Percentiles rank a stretch among this genome's conserved stretches.
Evolutionary conservation across 73 alveolate species (phyloP).

Genomic region (Tetrahymena borealis): DNA sequence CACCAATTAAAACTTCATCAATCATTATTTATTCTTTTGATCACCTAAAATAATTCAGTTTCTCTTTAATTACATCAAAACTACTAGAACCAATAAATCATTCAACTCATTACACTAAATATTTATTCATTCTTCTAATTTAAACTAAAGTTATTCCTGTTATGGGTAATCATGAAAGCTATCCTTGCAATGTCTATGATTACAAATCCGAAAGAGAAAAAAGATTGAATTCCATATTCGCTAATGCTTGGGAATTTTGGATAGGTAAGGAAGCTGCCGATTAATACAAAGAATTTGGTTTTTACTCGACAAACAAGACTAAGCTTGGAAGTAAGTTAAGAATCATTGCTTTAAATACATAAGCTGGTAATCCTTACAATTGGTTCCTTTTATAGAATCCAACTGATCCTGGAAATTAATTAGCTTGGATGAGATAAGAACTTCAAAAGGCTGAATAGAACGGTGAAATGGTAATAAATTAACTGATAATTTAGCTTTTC

Average conservation of each 20-base stretch:
- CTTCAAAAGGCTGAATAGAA: constrained; percentile 7
- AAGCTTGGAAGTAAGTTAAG: constrained; percentile 4
- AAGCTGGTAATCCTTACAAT: constrained; percentile 39
- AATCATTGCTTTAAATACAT: constrained; percentile 28
- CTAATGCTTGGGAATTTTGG: constrained; percentile 41
- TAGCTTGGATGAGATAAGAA: constrained; percentile 17
- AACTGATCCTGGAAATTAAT: constrained; percentile 31
- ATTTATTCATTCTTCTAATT: too few species aligned
- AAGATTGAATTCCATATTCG: constrained; percentile 5
- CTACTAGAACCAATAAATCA: background rate
- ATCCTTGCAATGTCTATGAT: constrained; percentile 29
- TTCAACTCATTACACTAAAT: background rate
- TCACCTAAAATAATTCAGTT: too few species aligned
- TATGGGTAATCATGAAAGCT: constrained; percentile 42
- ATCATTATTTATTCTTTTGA: background rate
- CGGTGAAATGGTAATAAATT: background rate
- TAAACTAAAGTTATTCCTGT: constrained; percentile 27
- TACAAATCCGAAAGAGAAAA: constrained; percentile 22
- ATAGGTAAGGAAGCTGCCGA: constrained; percentile 32
- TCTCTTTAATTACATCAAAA: background rate
- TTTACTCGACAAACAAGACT: background rate
- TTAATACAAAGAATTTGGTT: constrained; percentile 24
- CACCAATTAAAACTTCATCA: too few species aligned
- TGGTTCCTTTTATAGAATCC: constrained; percentile 29
- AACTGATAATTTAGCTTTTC: background rate